Percentiles rank a stretch among this genome's conserved stretches.
phyloP scores from a whole-genome alignment of 306 rosid genomes.

The Rosa persica region DNA sequence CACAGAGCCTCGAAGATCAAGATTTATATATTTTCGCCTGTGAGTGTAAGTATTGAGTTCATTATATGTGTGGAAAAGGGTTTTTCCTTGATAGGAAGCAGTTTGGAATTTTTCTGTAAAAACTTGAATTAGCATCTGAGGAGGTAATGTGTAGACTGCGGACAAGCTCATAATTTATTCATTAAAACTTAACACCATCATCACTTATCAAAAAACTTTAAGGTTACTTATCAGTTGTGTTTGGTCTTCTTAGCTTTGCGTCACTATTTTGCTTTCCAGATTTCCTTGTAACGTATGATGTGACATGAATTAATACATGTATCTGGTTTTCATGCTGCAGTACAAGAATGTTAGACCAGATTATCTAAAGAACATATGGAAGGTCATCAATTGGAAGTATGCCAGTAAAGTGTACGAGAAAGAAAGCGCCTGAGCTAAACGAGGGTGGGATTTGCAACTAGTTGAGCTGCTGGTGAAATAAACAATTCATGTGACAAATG shows the following conservation, averaged over 20 bases:
- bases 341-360: conserved; percentile 97
- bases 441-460: neutral
- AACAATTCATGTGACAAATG: neutral
- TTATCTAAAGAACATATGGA: conserved; percentile 96
- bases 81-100: neutral
- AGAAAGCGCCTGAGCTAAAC: conserved; percentile 44
- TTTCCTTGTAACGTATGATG: conserved; percentile 4
- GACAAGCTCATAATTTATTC: neutral
- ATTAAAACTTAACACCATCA: neutral
- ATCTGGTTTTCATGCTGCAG: conserved; percentile 46
- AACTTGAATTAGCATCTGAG: neutral
- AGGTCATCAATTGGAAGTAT: conserved; percentile 87
- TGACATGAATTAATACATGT: neutral
- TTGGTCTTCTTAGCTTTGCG: neutral
- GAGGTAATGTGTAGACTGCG: neutral
- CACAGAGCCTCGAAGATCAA: neutral
- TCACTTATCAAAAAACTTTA: neutral
- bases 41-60: neutral
- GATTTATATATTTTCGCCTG: too few species aligned
- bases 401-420: conserved; percentile 58
- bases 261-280: neutral
- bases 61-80: neutral
- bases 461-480: conserved; percentile 2
- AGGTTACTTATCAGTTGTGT: neutral
- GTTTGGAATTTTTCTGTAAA: neutral